Percentiles rank a stretch among this genome's conserved stretches.
These are phyloP conservation scores for Trichomonascaceae sp. DNA, from an alignment of 1,139 yeast species.

Conservation along the genomic window DNA sequence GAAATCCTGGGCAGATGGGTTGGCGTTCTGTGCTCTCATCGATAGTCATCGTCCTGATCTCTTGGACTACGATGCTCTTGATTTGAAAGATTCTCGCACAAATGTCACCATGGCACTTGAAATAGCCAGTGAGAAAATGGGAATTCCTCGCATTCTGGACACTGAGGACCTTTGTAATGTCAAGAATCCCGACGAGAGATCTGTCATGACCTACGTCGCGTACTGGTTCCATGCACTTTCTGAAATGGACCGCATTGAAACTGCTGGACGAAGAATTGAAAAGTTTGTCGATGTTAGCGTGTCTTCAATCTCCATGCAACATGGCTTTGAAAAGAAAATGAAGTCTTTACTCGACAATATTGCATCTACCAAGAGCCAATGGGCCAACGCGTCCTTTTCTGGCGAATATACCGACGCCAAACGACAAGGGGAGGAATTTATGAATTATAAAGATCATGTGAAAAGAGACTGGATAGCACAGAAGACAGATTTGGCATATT, in stretches of 20 bases:
- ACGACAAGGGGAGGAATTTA: slow-evolving; percentile 26
- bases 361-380: slow-evolving; percentile 18
- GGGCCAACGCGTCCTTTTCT: slow-evolving; percentile 26
- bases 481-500: slow-evolving; percentile 34
- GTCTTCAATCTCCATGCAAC: slow-evolving; percentile 34
- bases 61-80: slow-evolving; percentile 35
- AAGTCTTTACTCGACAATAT: slow-evolving; percentile 27
- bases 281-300: slow-evolving; percentile 35
- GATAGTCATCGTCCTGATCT: slow-evolving; percentile 42
- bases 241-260: slow-evolving; percentile 35
- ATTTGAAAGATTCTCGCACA: slow-evolving; percentile 27
- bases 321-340: slow-evolving; percentile 34
- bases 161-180: slow-evolving; percentile 44
- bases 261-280: slow-evolving; percentile 38
- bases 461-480: slow-evolving; percentile 38
- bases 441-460: slow-evolving; percentile 28
- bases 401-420: slow-evolving; percentile 34
- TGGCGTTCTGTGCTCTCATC: slow-evolving; percentile 44
- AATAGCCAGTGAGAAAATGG: slow-evolving; percentile 40
- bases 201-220: slow-evolving; percentile 58
- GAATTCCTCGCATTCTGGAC: slow-evolving; percentile 54
- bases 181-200: slow-evolving; percentile 55
- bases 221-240: slow-evolving; percentile 58
- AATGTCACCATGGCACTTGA: slow-evolving; percentile 36
- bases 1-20: slow-evolving; percentile 42